Evolutionary conservation across 2,329 filamentous ascomycete genomes (phyloP).

Genomic region (Neonectria ditissima): DNA sequence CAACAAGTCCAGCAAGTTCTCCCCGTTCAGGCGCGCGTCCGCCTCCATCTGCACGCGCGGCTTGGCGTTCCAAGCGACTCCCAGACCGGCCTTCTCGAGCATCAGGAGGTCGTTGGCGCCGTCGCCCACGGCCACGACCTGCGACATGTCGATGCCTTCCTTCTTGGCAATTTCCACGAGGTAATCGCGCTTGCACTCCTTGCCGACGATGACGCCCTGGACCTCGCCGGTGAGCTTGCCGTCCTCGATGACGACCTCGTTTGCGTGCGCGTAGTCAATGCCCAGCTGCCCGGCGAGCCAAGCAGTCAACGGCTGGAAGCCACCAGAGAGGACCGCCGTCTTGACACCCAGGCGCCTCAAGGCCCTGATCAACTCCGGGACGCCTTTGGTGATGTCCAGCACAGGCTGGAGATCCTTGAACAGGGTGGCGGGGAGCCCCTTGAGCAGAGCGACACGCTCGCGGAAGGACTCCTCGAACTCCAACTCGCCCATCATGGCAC

Average conservation of each 20-base stretch:
- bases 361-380: conserved; percentile 77
- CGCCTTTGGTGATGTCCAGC: conserved; percentile 86
- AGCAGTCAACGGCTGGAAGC: conserved; percentile 87
- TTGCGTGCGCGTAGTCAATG: conserved; percentile 89
- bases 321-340: conserved; percentile 91
- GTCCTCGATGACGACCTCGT: conserved; percentile 78
- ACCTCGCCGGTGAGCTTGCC: conserved; percentile 78
- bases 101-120: conserved; percentile 87
- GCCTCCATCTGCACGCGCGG: conserved; percentile 84
- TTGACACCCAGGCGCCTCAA: conserved; percentile 85
- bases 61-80: conserved; percentile 88
- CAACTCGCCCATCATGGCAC: conserved; percentile 95
- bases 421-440: conserved; percentile 81
- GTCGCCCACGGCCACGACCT: conserved; percentile 81
- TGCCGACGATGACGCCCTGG: conserved; percentile 78
- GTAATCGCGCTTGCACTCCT: conserved; percentile 78
- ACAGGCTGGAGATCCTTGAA: conserved; percentile 81
- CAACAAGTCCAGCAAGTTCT: conserved; percentile 77
- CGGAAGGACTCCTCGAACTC: conserved; percentile 89
- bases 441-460: conserved; percentile 83
- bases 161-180: conserved; percentile 76
- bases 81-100: conserved; percentile 79
- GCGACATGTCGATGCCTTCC: conserved; percentile 73
- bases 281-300: conserved; percentile 87
- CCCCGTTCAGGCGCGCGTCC: conserved; percentile 76